phyloP scores from a whole-genome alignment of 352 stramenopile genomes.

The Hyphochytrium catenoides region DNA sequence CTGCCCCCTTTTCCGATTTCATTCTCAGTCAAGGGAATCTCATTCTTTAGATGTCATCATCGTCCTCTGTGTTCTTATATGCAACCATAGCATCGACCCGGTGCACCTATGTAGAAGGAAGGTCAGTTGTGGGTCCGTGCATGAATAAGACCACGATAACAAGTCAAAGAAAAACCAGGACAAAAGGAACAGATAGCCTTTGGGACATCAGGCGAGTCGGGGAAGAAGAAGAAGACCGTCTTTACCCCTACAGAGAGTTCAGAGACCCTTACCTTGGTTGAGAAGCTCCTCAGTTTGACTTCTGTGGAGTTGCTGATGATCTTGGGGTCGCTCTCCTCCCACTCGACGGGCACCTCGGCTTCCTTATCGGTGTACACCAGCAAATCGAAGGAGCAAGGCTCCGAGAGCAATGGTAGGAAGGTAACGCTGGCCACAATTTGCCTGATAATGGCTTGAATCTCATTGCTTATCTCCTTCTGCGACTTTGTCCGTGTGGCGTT shows the following conservation, averaged over 20 bases:
- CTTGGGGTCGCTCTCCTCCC: conserved; percentile 92
- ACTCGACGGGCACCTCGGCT: conserved; percentile 75
- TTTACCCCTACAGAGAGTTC: neutral
- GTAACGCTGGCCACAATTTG: conserved; percentile 98
- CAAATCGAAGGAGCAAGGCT: conserved; percentile 95
- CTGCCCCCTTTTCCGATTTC: too few relatives aligned
- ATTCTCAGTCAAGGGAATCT: too few relatives aligned
- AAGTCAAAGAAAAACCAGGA: conserved; percentile 8
- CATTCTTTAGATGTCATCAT: too few relatives aligned
- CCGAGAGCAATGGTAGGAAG: conserved; percentile 91
- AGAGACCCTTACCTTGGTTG: conserved; percentile 68
- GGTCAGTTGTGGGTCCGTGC: too few relatives aligned
- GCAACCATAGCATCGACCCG: conserved; percentile 94
- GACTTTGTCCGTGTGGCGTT: conserved; percentile 21
- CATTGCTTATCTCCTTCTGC: conserved; percentile 83
- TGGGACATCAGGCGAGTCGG: neutral
- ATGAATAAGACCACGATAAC: conserved; percentile 4
- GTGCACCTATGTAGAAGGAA: conserved; percentile 55
- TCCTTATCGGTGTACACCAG: conserved; percentile 95
- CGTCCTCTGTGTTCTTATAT: conserved; percentile 74
- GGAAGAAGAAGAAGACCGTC: conserved; percentile 1
- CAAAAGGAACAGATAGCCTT: conserved; percentile 6
- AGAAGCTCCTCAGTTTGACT: conserved; percentile 93
- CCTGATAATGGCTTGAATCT: conserved; percentile 98
- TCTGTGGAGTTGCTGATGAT: conserved; percentile 92